Conservation (phyloP, 108 stramenopile genomes). For the Pseudonitzschia multistriata region DNA sequence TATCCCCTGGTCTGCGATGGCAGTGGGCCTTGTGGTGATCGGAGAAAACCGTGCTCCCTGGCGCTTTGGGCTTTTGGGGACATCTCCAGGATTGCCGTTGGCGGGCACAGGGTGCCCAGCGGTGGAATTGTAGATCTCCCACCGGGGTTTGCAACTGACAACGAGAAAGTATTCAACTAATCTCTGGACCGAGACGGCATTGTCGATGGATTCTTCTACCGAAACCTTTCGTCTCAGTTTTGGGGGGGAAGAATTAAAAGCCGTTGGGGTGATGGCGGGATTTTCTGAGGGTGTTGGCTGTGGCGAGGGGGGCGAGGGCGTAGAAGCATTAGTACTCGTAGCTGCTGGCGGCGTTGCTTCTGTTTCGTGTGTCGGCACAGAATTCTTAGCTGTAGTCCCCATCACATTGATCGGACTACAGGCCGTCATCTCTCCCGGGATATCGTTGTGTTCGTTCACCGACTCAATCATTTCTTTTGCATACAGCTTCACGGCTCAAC, state of each 20-base stretch:
- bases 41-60: too few relatives aligned
- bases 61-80: conserved; percentile 2
- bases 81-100: not conserved
- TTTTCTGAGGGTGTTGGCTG: not conserved
- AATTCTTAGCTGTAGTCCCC: not conserved
- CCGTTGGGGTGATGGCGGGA: not conserved
- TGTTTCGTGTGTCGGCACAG: not conserved
- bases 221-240: conserved; percentile 39
- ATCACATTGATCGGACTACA: not conserved
- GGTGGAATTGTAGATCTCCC: conserved; percentile 3
- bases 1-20: too few relatives aligned
- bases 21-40: too few relatives aligned
- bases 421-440: not conserved
- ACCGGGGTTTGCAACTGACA: conserved; percentile 46
- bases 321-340: not conserved
- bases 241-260: not conserved
- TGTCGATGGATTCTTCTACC: conserved; percentile 28
- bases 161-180: conserved; percentile 88
- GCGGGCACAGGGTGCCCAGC: not conserved
- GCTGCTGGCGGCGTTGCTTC: not conserved
- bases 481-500: not conserved
- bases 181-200: conserved; percentile 42
- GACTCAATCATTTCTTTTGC: not conserved
- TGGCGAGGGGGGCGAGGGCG: not conserved
- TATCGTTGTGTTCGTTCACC: not conserved